Base-by-base conservation (phyloP, 176 grass and related monocot species). In the Oryza coarctata region DNA sequence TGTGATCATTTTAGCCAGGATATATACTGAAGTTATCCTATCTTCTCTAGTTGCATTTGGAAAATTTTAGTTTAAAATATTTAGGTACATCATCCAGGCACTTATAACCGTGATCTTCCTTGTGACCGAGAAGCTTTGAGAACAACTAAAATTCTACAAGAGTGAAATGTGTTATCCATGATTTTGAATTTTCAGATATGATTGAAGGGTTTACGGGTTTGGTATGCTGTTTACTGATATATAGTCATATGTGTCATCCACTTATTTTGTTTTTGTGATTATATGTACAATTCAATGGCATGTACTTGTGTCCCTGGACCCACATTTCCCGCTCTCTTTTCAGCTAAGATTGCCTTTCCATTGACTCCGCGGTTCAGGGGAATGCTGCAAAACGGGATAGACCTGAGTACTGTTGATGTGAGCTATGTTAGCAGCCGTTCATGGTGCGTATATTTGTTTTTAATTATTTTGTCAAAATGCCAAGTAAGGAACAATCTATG, bases 371-470 rank as follows among this genome's bases (percentile, higher is more conserved):
- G 97, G 78, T 99, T 99, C 64, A 93, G 93, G 83, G 87, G 89
- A 84, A 99, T 99, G 97, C 83, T 95, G 76, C 97, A 99, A 84
- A 99, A 99, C 75, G 97, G 97, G 55, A 99, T 99, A 78, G 97
- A 99, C 83, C 76, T 99, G 33, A 99, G 93, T 30, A 99, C 97
- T 81, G 93, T 99, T 72, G 97, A 99, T 52, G 97, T 99, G 77
- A 99, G 97, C 83, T 99, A 99, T 64, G 97, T 99, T 77, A 99
- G 97, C 85, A 99, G 97, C 84, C 97, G 97, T 67, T 99, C 97
- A 79, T 99, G 97, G 97, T 99, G 55, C 62, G 83, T 74, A 44
- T 77, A 52, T 13, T 6, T 60, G 39, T 34, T 45, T 27, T 27
- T 77, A 39, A 10, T 71, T 13, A 70, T 79, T 82, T 20, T 13